These are phyloP conservation scores for Penicillium sp. DNA, from an alignment of 2,329 filamentous ascomycete genomes.

Conservation along the genomic window DNA sequence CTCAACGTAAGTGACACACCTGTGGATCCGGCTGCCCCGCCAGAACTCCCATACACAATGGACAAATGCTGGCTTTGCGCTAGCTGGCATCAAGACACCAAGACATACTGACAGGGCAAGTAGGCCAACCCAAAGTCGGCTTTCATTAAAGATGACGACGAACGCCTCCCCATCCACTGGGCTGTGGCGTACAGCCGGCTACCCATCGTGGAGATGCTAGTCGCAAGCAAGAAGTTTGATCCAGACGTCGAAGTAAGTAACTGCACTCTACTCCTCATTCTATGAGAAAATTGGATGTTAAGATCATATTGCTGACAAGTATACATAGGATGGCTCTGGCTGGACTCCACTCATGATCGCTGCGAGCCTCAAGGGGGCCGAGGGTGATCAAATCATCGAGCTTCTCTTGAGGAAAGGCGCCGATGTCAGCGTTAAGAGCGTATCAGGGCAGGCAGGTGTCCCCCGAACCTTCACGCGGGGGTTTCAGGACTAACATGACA, in stretches of 20 bases:
- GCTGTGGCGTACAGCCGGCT: constrained; percentile 78
- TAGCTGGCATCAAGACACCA: not conserved
- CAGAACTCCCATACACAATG: constrained; percentile 10
- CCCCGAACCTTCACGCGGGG: not conserved
- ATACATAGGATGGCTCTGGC: constrained; percentile 45
- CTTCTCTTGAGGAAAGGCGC: constrained; percentile 48
- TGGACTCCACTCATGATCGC: constrained; percentile 54
- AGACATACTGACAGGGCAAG: constrained; percentile 31
- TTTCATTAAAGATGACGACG: constrained; percentile 73
- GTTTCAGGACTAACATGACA: constrained; percentile 6
- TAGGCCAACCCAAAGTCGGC: constrained; percentile 79
- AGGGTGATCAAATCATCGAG: constrained; percentile 47
- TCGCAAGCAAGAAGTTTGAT: constrained; percentile 71
- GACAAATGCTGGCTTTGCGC: not conserved
- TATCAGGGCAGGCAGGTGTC: constrained; percentile 41
- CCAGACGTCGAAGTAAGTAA: constrained; percentile 69
- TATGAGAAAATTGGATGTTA: not conserved
- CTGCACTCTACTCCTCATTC: constrained; percentile 1
- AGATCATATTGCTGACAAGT: not conserved
- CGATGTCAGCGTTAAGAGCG: constrained; percentile 46
- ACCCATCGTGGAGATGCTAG: constrained; percentile 69
- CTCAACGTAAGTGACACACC: constrained; percentile 55
- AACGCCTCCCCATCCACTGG: constrained; percentile 91
- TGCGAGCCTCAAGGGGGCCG: constrained; percentile 45
- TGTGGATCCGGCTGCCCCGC: constrained; percentile 27